Evolutionary conservation across 2,329 filamentous ascomycete genomes (phyloP), one percentile per base, ranked within the genome.

Genomic region (Diaporthe capsici): DNA sequence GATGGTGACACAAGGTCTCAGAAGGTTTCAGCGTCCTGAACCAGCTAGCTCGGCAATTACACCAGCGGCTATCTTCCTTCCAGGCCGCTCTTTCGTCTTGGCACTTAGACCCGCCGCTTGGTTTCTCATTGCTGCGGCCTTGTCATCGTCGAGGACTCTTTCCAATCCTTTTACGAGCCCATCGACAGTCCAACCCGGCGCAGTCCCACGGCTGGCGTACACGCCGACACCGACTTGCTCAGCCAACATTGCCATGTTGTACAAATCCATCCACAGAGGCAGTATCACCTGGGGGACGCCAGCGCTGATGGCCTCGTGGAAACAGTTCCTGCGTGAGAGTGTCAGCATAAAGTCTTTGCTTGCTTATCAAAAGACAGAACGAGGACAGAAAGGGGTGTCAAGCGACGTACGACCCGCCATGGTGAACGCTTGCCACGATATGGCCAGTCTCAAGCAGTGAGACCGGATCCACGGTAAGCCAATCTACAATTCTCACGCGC

Each of bases 221-320:
- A 86, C 76, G 0, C 87, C 87, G 15, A 89, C 82, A 0, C 84
- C 84, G 0, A 86, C 78, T 68, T 81, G 84, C 78, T 89, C 86
- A 0, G 83, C 85, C 2, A 84, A 82, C 20, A 81, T 80, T 10
- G 86, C 86, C 72, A 84, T 88, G 67, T 87, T 86, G 72, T 87
- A 87, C 0, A 84, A 82, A 70, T 89, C 87, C 0, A 84, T 80
- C 87, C 87, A 88, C 0, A 84, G 76, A 0, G 88, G 87, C 1
- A 89, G 81, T 8, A 88, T 77, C 8, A 89, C 78, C 55, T 89
- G 87, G 2, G 87, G 84, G 5, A 87, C 81, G 2, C 87, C 87
- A 13, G 83, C 81, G 6, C 87, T 87, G 39, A 10, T 86, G 83
- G 73, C 84, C 89, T 15, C 80, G 83, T 49, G 47, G 47, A 49